Evolutionary conservation across 345 rosid species (phyloP).

Genomic region (Draba incana): DNA sequence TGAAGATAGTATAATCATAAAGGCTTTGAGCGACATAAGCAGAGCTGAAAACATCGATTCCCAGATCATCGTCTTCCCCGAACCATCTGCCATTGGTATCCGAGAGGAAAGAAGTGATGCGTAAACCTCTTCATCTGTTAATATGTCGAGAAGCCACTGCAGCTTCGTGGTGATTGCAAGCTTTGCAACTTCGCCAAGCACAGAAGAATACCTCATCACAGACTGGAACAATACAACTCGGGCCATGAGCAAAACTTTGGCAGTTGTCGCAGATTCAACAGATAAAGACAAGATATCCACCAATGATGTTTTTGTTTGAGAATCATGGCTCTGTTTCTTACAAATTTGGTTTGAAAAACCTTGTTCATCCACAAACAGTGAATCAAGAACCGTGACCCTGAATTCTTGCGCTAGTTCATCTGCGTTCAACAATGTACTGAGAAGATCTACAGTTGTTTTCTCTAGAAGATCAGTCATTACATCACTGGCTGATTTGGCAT

Average conservation of each 20-base stretch:
- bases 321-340: constrained; percentile 38
- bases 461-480: constrained; percentile 78
- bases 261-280: constrained; percentile 45
- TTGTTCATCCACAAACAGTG: constrained; percentile 52
- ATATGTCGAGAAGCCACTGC: constrained; percentile 62
- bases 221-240: constrained; percentile 57
- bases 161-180: constrained; percentile 58
- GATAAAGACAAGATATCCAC: constrained; percentile 55
- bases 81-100: constrained; percentile 58
- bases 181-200: constrained; percentile 56
- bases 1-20: constrained; percentile 65
- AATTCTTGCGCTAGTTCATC: constrained; percentile 53
- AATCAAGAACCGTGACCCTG: constrained; percentile 64
- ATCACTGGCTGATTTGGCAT: constrained; percentile 61
- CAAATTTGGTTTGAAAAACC: constrained; percentile 35
- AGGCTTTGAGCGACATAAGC: constrained; percentile 68
- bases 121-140: constrained; percentile 68
- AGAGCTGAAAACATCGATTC: constrained; percentile 65
- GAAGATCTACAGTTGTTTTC: constrained; percentile 64
- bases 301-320: constrained; percentile 39
- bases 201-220: constrained; percentile 60
- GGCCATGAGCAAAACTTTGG: constrained; percentile 51
- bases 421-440: constrained; percentile 63
- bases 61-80: constrained; percentile 65
- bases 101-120: constrained; percentile 63